Evolutionary conservation across 2,329 filamentous ascomycete genomes (phyloP), one percentile per base, ranked within the genome.

Genomic region (Pseudohalonectria lignicola): DNA sequence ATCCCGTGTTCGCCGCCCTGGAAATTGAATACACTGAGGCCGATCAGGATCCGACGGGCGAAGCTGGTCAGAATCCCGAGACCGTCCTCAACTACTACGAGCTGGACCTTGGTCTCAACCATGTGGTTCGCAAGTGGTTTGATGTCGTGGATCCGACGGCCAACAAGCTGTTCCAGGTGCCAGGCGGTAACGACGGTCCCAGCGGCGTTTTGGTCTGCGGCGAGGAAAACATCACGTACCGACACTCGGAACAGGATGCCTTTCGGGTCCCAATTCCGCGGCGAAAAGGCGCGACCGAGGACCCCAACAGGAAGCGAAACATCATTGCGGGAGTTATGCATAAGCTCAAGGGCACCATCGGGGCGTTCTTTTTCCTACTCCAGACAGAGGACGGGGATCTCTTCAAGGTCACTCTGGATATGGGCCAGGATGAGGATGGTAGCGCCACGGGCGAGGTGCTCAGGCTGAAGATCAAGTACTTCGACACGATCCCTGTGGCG

Each of bases 331-430:
- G 92, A 36, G 87, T 94, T n/a, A 90, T 96, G 79, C 92, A 98
- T 63, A 94, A 93, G 58, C 80, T 95, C 56, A 90, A 92, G 51
- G 76, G 77, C 43, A 79, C 70, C 42, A 71, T 69, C 5, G 87
- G 87, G 20, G 87, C 88, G 2, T 98, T 98, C 64, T 99, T 98
- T 67, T 94, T 96, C 56, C 74, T 99, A 3, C 65, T 98, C 1
- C 92, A 99, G 56, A 87, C 85, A 1, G 92, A 98, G 41, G 93
- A 98, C 56, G 92, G 92, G n/a, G 93, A 98, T 57, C 68, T 98
- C 6, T 96, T 98, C 71, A 96, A 96, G 57, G 74, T 96, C 36
- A 95, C 82, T 1, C 79, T 98, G 43, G 87, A 95, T 46, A 90
- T 95, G 79, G 72, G 79, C 9, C 82, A 88, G 48, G 85, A 94